Percentiles rank a stretch among this genome's conserved stretches.
Conservation (phyloP, 208 protist species). For the Wallacemonas rigidus region DNA sequence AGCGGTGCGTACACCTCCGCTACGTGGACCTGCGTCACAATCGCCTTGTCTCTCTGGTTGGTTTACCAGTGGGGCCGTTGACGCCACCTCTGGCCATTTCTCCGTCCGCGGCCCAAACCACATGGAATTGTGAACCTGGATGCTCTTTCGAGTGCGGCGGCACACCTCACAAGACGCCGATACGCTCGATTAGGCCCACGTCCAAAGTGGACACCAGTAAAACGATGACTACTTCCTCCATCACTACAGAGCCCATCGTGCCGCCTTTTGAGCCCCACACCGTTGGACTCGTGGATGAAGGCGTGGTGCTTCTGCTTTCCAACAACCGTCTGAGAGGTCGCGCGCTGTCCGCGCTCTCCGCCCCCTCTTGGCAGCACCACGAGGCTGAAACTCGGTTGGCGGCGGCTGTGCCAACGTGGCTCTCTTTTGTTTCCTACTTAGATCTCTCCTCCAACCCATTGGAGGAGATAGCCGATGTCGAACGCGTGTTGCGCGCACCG, state of each 20-base stretch:
- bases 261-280: constrained; percentile 9
- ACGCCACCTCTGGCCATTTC: background rate
- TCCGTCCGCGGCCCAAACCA: background rate
- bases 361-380: background rate
- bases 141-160: background rate
- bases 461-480: constrained; percentile 26
- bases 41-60: constrained; percentile 25
- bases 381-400: background rate
- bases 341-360: constrained; percentile 10
- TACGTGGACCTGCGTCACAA: constrained; percentile 46
- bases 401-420: constrained; percentile 19
- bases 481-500: constrained; percentile 15
- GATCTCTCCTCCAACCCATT: constrained; percentile 43
- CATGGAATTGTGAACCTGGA: background rate
- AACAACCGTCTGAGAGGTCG: constrained; percentile 21
- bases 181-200: background rate
- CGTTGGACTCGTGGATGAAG: background rate
- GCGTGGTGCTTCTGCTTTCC: constrained; percentile 18
- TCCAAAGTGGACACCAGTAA: background rate
- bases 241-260: background rate
- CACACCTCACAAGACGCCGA: background rate
- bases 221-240: no score
- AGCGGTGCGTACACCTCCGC: constrained; percentile 25
- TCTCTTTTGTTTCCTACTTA: constrained; percentile 20
- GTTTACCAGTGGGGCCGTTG: constrained; percentile 18